Evolutionary conservation across 441 rosid species (phyloP).

Genomic region (Corymbia citriodora): DNA sequence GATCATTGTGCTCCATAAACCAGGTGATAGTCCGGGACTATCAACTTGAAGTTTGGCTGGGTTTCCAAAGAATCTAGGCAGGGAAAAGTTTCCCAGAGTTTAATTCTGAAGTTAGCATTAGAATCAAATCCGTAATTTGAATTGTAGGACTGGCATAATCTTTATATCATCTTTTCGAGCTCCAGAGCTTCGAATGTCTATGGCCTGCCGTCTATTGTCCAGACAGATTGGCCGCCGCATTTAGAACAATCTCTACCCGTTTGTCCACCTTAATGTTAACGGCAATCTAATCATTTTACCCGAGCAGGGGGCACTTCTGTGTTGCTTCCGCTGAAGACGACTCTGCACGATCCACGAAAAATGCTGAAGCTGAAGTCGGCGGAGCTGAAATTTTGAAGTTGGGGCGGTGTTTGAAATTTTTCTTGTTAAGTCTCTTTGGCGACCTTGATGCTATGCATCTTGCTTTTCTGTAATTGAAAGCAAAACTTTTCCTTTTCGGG

Average conservation of each 20-base stretch:
- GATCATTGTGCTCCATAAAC: too few relatives aligned
- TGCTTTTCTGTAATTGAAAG: background rate
- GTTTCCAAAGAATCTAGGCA: background rate
- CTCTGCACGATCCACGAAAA: background rate
- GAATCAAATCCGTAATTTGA: too few relatives aligned
- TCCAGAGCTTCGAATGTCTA: slow-evolving; percentile 12
- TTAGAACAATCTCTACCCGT: slow-evolving; percentile 59
- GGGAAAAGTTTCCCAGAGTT: background rate
- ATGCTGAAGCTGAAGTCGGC: slow-evolving; percentile 31
- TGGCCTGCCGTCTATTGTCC: slow-evolving; percentile 37
- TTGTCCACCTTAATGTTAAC: slow-evolving; percentile 41
- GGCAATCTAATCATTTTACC: slow-evolving; percentile 47
- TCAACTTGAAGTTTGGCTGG: background rate
- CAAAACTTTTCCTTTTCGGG: background rate
- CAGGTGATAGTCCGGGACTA: background rate
- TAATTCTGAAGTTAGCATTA: background rate
- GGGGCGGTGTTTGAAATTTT: background rate
- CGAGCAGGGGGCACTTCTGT: slow-evolving; percentile 48
- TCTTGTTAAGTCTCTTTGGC: background rate
- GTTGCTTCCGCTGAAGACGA: slow-evolving; percentile 43
- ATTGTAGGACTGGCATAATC: background rate
- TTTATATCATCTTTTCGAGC: background rate
- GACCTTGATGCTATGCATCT: background rate
- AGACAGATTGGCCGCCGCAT: slow-evolving; percentile 25
- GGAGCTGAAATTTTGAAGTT: slow-evolving; percentile 22